Percentiles rank a stretch among this genome's conserved stretches.
Conservation (phyloP, 2,329 filamentous ascomycete species). For the Meredithiella fracta region DNA sequence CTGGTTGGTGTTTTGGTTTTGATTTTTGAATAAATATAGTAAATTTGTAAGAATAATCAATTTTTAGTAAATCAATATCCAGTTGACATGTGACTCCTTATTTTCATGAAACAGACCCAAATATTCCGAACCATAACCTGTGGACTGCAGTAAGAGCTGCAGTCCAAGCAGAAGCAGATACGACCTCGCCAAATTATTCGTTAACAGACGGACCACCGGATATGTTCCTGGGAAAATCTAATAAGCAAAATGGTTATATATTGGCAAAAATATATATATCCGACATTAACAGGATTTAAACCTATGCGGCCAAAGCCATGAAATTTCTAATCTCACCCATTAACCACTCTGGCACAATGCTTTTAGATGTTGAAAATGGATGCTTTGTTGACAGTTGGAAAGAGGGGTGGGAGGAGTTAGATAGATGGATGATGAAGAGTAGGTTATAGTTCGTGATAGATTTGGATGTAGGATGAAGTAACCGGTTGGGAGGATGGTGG, state of each 20-base stretch:
- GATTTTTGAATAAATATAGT: no score
- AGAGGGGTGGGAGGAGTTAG: background rate
- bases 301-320: conserved; percentile 4
- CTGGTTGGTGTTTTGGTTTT: background rate
- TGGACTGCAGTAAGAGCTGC: no score
- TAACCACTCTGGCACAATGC: conserved; percentile 11
- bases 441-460: no score
- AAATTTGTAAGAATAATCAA: no score
- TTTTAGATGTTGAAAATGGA: background rate
- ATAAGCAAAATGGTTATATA: conserved; percentile 7
- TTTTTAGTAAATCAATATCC: no score
- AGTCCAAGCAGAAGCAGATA: no score
- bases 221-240: background rate
- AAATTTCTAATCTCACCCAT: conserved; percentile 12
- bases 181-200: no score
- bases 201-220: background rate
- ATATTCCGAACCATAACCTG: no score
- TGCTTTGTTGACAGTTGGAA: background rate
- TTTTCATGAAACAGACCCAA: no score
- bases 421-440: background rate
- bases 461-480: no score
- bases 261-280: background rate
- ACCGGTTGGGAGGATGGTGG: no score
- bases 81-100: no score
- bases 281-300: conserved; percentile 9